Conservation (phyloP, 2,329 filamentous ascomycete genomes). For the Paecilomyces formosus region DNA sequence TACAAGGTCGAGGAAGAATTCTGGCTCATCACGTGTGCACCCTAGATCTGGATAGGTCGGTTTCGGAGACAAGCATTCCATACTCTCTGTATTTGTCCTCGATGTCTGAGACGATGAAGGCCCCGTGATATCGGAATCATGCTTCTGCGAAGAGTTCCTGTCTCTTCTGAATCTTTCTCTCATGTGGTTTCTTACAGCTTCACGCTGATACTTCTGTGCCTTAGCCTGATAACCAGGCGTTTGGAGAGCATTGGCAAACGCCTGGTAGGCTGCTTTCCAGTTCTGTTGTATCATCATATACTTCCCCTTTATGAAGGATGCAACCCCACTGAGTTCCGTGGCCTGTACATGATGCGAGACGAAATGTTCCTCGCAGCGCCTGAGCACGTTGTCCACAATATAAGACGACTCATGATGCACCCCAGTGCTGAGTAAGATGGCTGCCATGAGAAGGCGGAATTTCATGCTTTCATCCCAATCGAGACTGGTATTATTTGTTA, state of each 20-base stretch:
- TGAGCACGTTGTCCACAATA: constrained; percentile 4
- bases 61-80: not conserved
- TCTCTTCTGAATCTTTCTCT: not conserved
- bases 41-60: not conserved
- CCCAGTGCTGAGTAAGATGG: constrained; percentile 2
- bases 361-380: not conserved
- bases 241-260: constrained; percentile 7
- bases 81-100: not conserved
- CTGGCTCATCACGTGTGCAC: not conserved
- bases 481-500: constrained; percentile 5
- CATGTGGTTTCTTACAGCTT: constrained; percentile 4
- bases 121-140: not conserved
- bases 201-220: constrained; percentile 4
- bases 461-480: constrained; percentile 7
- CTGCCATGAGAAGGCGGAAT: constrained; percentile 9
- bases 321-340: constrained; percentile 8
- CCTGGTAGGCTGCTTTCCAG: constrained; percentile 11
- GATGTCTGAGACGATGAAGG: not conserved
- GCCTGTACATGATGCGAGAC: not conserved
- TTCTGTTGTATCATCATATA: constrained; percentile 9
- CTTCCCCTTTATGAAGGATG: constrained; percentile 12
- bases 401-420: constrained; percentile 7
- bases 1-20: not conserved
- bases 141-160: constrained; percentile 1
- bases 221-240: constrained; percentile 12